Base-by-base conservation (phyloP, 192 early-diverging fungal species). In the Geranomyces michiganensis region DNA sequence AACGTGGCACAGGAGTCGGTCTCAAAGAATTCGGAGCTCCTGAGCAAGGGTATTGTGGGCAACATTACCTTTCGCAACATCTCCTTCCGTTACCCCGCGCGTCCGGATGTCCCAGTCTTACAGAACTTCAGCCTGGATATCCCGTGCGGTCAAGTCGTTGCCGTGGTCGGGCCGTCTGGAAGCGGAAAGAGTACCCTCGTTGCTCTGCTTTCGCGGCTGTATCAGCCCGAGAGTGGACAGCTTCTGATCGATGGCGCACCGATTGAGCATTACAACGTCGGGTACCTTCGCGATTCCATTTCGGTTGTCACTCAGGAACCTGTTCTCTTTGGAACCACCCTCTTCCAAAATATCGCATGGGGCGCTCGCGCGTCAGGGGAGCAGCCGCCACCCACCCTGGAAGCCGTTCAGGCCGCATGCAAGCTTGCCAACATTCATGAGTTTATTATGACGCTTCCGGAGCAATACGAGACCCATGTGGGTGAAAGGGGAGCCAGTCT, bases 131-230 rank as follows among this genome's bases (percentile, higher is more conserved):
- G 70, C 71, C 79, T 98, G 31, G 86, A 68, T 22, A 85, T 95
- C 49, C 63, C 78, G 33, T 83, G 92, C 5, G 94, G 96, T n/a
- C 80, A 88, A 73, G 92, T 89, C 10, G 89, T 95, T n/a, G 95
- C 94, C 24, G 82, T 97, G 65, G 96, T 96, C 10, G 96, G 96
- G 47, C 84, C 82, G 60, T 92, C 91, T 8, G 96, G 96, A 15
- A 87, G 85, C 53, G 89, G 86, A 48, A 98, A 95, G 74, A 90
- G 88, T 14, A 99, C 95, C 21, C 89, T 91, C 71, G 84, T 96
- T 12, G 81, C 85, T 45, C 82, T 97, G 46, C 62, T 97, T 22
- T 88, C 94, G 79, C 88, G 96, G 44, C 95, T 96, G 76, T 96
- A 99, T 77, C 33, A 82, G 83, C 5, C 17, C 92, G 94, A 79